Conservation (phyloP, 306 rosid species). For the Corylus americana region DNA sequence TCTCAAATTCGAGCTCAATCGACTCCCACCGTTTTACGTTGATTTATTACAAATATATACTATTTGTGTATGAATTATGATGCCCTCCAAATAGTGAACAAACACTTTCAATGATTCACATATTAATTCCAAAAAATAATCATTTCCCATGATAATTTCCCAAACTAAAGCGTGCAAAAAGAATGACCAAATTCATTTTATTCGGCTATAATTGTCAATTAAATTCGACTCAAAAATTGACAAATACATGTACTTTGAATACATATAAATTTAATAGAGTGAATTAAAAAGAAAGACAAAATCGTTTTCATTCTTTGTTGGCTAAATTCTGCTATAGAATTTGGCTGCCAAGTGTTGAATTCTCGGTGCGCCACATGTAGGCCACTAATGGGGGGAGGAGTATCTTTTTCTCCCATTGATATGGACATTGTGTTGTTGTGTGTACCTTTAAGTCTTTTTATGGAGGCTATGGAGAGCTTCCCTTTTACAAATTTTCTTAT, state of each 20-base stretch:
- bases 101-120: slow-evolving; percentile 27
- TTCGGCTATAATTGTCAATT: too few relatives aligned
- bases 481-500: slow-evolving; percentile 22
- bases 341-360: slow-evolving; percentile 43
- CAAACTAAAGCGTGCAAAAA: neutral
- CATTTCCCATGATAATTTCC: slow-evolving; percentile 30
- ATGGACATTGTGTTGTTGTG: slow-evolving; percentile 34
- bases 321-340: slow-evolving; percentile 26
- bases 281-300: slow-evolving; percentile 3
- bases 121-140: slow-evolving; percentile 18
- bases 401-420: slow-evolving; percentile 26
- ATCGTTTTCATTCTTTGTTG: slow-evolving; percentile 44
- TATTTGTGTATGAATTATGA: neutral
- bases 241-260: too few relatives aligned
- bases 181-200: too few relatives aligned
- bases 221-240: too few relatives aligned
- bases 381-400: neutral
- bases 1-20: slow-evolving; percentile 6
- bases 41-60: slow-evolving; percentile 1
- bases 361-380: slow-evolving; percentile 28
- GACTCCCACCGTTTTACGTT: neutral
- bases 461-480: slow-evolving; percentile 42
- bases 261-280: too few relatives aligned
- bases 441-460: slow-evolving; percentile 14
- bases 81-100: slow-evolving; percentile 12